phyloP scores from a whole-genome alignment of 768 basidiomycete genomes.

The Boletus huronensis region DNA sequence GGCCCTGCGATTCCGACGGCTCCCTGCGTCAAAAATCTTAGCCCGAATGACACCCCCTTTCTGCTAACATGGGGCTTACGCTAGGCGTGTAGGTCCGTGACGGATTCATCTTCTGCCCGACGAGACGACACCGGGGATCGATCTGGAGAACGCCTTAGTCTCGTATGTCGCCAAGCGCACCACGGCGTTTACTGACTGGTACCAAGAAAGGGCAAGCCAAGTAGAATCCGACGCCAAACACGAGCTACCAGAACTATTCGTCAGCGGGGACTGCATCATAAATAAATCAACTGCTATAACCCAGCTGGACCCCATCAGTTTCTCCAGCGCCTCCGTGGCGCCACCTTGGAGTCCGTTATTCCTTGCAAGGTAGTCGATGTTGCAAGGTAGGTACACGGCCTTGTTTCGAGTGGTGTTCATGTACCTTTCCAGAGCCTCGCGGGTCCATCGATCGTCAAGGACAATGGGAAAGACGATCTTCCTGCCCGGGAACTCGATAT shows the following conservation, averaged over 20 bases:
- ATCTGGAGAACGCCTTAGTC: conserved; percentile 34
- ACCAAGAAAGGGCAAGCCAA: conserved; percentile 61
- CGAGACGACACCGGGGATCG: conserved; percentile 53
- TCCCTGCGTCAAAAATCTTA: conserved; percentile 38
- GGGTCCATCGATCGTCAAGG: conserved; percentile 56
- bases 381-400: conserved; percentile 66
- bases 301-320: conserved; percentile 49
- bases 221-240: conserved; percentile 63
- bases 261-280: not conserved
- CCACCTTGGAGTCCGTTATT: conserved; percentile 55
- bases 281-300: conserved; percentile 28
- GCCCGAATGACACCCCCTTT: not conserved
- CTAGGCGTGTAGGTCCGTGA: conserved; percentile 63
- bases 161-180: not conserved
- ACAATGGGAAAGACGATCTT: conserved; percentile 59
- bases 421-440: conserved; percentile 55
- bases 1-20: conserved; percentile 69
- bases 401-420: conserved; percentile 51
- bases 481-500: conserved; percentile 48
- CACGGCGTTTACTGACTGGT: conserved; percentile 38
- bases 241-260: conserved; percentile 40
- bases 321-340: conserved; percentile 40
- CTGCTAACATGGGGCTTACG: conserved; percentile 29
- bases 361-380: conserved; percentile 60
- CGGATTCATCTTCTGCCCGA: conserved; percentile 75